Evolutionary conservation across 805 yeast species (phyloP).

Genomic region (Candida ponderosae): DNA sequence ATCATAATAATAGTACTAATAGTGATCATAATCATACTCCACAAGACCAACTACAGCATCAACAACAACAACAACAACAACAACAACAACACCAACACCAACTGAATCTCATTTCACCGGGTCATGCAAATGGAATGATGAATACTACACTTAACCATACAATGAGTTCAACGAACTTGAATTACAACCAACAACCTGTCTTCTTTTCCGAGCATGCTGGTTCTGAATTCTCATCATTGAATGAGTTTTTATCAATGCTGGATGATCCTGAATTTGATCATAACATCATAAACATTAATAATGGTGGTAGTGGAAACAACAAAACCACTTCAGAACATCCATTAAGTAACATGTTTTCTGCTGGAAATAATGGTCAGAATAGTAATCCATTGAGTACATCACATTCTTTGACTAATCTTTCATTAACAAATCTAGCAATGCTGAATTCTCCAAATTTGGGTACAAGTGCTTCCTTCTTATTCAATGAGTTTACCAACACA

Average conservation of each 20-base stretch:
- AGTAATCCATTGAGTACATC: slow-evolving; percentile 10
- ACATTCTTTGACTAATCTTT: slow-evolving; percentile 19
- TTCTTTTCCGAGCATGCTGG: slow-evolving; percentile 91
- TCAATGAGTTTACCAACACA: too few species aligned
- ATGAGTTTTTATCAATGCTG: slow-evolving; percentile 82
- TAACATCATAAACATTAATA: too few species aligned
- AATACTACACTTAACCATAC: not conserved
- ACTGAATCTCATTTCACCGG: not conserved
- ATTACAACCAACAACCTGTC: slow-evolving; percentile 52
- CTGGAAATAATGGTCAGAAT: slow-evolving; percentile 5
- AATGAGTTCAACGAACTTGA: not conserved
- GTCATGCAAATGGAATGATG: not conserved
- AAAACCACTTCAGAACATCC: slow-evolving; percentile 1
- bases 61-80: not conserved
- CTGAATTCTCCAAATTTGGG: slow-evolving; percentile 15
- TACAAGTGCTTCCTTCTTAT: slow-evolving; percentile 1
- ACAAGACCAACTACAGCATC: not conserved
- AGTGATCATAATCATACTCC: too few species aligned
- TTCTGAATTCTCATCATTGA: slow-evolving; percentile 82
- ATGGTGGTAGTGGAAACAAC: slow-evolving; percentile 27
- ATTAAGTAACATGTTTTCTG: slow-evolving; percentile 3
- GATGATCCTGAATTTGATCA: slow-evolving; percentile 64
- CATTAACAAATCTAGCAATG: slow-evolving; percentile 14
- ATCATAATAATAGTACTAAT: too few species aligned
- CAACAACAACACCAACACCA: too few species aligned